These are phyloP conservation scores for Acanthamoeba polyphaga DNA, from an alignment of 208 protist genomes.

Conservation along the genomic window DNA sequence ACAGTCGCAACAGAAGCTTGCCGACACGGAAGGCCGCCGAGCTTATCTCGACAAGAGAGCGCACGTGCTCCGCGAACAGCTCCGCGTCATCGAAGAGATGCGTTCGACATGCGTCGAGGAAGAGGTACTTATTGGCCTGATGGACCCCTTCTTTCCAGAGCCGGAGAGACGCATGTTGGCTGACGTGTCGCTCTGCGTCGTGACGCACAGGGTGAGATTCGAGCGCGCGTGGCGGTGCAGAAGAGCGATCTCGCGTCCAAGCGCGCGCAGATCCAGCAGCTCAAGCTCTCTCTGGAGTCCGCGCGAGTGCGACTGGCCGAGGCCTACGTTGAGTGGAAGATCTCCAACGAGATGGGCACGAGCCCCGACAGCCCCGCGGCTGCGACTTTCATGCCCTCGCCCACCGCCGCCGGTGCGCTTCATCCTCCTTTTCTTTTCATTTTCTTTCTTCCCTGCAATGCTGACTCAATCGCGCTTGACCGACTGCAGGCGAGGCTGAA, in stretches of 20 bases:
- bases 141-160: not conserved
- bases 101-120: not conserved
- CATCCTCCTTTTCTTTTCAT: not conserved
- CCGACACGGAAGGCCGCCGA: not conserved
- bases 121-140: not conserved
- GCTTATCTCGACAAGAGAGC: conserved; percentile 30
- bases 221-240: not conserved
- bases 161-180: too few species aligned
- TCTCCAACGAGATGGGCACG: not conserved
- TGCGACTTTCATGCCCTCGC: not conserved
- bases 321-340: conserved; percentile 68
- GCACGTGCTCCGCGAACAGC: conserved; percentile 39
- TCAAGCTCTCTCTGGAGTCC: not conserved
- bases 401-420: not conserved
- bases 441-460: too few species aligned
- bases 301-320: conserved; percentile 1
- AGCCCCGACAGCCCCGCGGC: not conserved
- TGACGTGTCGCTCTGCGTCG: too few species aligned
- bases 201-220: not conserved
- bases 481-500: not conserved
- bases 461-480: too few species aligned
- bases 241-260: not conserved
- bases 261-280: not conserved
- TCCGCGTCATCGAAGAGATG: conserved; percentile 63
- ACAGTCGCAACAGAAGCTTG: conserved; percentile 13